phyloP scores from a whole-genome alignment of 2,329 filamentous ascomycete genomes.

The Calonectria henricotiae region DNA sequence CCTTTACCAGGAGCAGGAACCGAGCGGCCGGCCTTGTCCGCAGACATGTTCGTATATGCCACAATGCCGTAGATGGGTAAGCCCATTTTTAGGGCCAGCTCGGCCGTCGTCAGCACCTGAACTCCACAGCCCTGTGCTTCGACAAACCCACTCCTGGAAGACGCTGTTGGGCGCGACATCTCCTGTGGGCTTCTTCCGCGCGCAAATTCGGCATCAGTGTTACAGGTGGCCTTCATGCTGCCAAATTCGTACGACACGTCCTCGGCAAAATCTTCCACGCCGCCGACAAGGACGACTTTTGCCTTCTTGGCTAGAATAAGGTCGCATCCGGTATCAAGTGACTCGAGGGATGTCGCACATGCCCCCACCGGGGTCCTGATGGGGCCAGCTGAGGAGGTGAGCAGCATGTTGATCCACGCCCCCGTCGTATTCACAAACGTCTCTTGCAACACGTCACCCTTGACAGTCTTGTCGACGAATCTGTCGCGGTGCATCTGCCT shows the following conservation, averaged over 20 bases:
- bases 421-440: slow-evolving; percentile 99
- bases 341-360: slow-evolving; percentile 97
- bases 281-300: slow-evolving; percentile 96
- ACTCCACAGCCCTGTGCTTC: slow-evolving; percentile 99
- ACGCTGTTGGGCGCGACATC: slow-evolving; percentile 98
- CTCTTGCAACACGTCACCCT: slow-evolving; percentile 99
- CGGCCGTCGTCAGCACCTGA: slow-evolving; percentile 98
- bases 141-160: slow-evolving; percentile 98
- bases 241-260: slow-evolving; percentile 99
- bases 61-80: background rate
- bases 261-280: slow-evolving; percentile 99
- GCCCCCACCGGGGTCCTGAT: slow-evolving; percentile 99
- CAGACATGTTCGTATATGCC: background rate
- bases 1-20: background rate
- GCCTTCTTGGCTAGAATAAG: slow-evolving; percentile 91
- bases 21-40: background rate
- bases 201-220: slow-evolving; percentile 95
- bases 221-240: slow-evolving; percentile 99
- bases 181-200: slow-evolving; percentile 95
- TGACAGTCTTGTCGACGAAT: slow-evolving; percentile 95
- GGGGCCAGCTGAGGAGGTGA: slow-evolving; percentile 95
- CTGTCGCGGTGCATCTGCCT: slow-evolving; percentile 99
- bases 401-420: slow-evolving; percentile 99
- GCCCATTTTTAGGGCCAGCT: slow-evolving; percentile 73
- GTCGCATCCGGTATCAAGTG: slow-evolving; percentile 97